Percentiles rank a stretch among this genome's conserved stretches.
phyloP scores from a whole-genome alignment of 805 yeast species.

The Saccharomycopsis fermentans region DNA sequence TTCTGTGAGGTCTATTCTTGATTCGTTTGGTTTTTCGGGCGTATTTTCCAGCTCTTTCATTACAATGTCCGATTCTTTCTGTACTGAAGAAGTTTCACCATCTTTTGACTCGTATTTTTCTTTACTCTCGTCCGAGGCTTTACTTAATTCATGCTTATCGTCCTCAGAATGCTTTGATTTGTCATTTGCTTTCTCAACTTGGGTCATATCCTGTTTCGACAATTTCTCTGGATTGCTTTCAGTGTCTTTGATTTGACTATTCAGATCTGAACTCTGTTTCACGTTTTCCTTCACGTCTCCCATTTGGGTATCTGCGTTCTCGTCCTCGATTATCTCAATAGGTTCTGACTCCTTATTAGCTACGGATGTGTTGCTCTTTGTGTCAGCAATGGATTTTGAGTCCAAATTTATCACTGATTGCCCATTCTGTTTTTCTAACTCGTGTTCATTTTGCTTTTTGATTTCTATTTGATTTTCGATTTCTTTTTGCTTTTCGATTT shows the following conservation, averaged over 20 bases:
- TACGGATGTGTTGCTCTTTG: not conserved
- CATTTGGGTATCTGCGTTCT: not conserved
- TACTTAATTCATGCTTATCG: too few species aligned
- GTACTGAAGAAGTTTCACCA: too few species aligned
- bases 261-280: too few species aligned
- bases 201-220: not conserved
- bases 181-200: not conserved
- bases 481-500: not conserved
- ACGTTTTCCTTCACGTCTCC: not conserved
- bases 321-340: not conserved
- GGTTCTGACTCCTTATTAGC: not conserved
- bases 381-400: not conserved
- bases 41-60: too few species aligned
- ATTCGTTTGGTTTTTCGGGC: too few species aligned
- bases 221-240: not conserved
- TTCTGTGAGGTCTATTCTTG: too few species aligned
- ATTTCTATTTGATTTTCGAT: too few species aligned
- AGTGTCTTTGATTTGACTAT: not conserved
- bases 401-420: not conserved
- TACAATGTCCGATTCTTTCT: too few species aligned
- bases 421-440: not conserved
- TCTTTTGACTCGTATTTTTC: too few species aligned
- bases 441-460: not conserved
- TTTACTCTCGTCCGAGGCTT: too few species aligned
- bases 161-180: not conserved